Evolutionary conservation across 1,139 yeast species (phyloP), one percentile per base, ranked within the genome.

Genomic region (Saccharomyces hybrid): DNA sequence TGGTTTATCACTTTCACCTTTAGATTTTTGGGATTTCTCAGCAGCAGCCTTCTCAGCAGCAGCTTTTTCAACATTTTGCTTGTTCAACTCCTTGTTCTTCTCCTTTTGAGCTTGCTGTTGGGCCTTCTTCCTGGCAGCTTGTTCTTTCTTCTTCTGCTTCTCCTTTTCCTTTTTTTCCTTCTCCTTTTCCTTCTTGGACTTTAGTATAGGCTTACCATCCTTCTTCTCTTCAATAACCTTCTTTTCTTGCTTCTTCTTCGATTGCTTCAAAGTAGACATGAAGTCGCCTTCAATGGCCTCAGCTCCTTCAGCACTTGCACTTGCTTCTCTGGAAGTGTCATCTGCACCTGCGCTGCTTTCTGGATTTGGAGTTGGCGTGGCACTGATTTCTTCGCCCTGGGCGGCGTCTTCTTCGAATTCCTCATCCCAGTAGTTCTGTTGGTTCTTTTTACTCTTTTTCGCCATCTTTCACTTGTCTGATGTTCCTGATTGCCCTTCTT

Each of bases 101-200:
- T 76, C 83, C 70, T 82, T 82, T 59, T 82, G 83, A 56, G 84
- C 88, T 67, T 82, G 82, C 71, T 81, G 82, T 59, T 76, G 77
- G 29, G 88, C 87, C 72, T 89, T 91, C 81, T 90, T 91, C 73
- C 83, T 85, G 55, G 85, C 87, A 44, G 96, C 96, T 60, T 83
- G 82, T 64, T 89, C 96, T 76, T 89, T 90, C 86, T 93, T 93
- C 73, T 84, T 81, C 65, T 86, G 89, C 78, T 93, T 95, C 72
- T 93, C 99, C 61, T 88, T 88, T 75, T 93, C 99, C 73, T 93
- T 95, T 86, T 91, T 93, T 71, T 93, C 95, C 73, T 83, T 87
- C 74, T 93, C 99, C 78, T 93, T 95, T 70, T 93, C 99, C 76
- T 95, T 95, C 79, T 93, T 95, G 56, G 95, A 83, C 73, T 93